Evolutionary conservation across 1,139 yeast genomes (phyloP), one percentile per base, ranked within the genome.

Genomic region (Pichia sp.): DNA sequence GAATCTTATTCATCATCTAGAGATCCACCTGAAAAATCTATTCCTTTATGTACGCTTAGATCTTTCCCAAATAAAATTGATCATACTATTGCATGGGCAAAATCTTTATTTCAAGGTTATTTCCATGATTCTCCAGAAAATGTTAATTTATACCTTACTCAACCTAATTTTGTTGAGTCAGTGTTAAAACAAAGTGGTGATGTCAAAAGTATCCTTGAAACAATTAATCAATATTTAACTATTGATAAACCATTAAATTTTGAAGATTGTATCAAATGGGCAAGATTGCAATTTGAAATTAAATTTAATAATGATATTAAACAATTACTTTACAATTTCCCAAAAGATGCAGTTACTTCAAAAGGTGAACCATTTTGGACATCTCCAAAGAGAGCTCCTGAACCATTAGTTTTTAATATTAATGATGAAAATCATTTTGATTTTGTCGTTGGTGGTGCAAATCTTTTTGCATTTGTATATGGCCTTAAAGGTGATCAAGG

Each of bases 71-170:
- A 88, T 64, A 91, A 89, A 65, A 91, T 91, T 56, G 99, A 91
- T 60, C 99, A 91, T 60, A 93, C 99, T 1, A 91, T 91, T 66
- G 97, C 98, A 13, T 91, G 99, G 99, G 95, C 97, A 20, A 91
- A 93, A 68, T 80, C 89, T 19, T 72, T 88, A 57, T 91, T 91
- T 73, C 94, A 85, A 69, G 96, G 93, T n/a, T 86, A 79, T 60
- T 91, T 91, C 63, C 73, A 79, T 31, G 96, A 91, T 49, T 76
- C 89, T 22, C 93, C 96, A 21, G 96, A 87, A 64, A 87, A 88
- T 55, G 97, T 89, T 45, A 91, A 91, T 63, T 67, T 87, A 59
- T 91, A 88, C 63, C 69, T 93, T 60, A 73, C 91, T 34, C 96
- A 91, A 64, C 94, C 96, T 50, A 84, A 88, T 66, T 91, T 82